phyloP scores from a whole-genome alignment of 257 asterid species.

The Capsicum chinense region DNA sequence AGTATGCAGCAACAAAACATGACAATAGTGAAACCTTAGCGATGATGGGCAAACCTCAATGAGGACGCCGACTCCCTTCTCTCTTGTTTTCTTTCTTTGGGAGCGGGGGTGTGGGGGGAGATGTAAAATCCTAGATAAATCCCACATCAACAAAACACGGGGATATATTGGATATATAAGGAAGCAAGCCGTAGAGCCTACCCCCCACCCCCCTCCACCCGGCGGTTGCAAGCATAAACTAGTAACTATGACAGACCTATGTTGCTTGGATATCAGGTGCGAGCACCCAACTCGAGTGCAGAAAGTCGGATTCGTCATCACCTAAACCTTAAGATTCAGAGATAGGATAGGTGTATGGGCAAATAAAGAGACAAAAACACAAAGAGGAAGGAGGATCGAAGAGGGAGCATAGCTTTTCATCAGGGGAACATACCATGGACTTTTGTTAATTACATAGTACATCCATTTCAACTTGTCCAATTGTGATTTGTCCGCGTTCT shows the following conservation, averaged over 20 bases:
- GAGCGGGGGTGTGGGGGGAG: background rate
- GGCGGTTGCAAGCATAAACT: background rate
- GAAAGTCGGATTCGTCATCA: background rate
- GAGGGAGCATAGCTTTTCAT: background rate
- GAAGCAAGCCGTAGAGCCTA: background rate
- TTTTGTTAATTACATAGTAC: slow-evolving; percentile 79
- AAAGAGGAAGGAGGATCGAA: background rate
- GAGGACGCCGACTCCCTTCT: background rate
- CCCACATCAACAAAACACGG: background rate
- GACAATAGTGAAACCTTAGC: background rate
- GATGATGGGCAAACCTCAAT: background rate
- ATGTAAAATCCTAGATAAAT: background rate
- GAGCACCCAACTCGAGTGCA: background rate
- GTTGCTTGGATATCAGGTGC: background rate
- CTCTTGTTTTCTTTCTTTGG: no score
- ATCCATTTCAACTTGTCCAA: slow-evolving; percentile 78
- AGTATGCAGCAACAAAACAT: background rate
- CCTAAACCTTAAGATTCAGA: background rate
- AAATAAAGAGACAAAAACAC: slow-evolving; percentile 13
- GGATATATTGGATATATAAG: background rate
- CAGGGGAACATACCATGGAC: slow-evolving; percentile 74
- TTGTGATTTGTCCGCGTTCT: slow-evolving; percentile 65
- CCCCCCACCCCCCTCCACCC: background rate
- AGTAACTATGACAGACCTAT: background rate
- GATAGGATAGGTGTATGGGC: background rate